A percentile compares a stretch with the other conserved stretches of the same genome.
Conservation (phyloP, 73 alveolate genomes). For the Effrenium voratum region DNA sequence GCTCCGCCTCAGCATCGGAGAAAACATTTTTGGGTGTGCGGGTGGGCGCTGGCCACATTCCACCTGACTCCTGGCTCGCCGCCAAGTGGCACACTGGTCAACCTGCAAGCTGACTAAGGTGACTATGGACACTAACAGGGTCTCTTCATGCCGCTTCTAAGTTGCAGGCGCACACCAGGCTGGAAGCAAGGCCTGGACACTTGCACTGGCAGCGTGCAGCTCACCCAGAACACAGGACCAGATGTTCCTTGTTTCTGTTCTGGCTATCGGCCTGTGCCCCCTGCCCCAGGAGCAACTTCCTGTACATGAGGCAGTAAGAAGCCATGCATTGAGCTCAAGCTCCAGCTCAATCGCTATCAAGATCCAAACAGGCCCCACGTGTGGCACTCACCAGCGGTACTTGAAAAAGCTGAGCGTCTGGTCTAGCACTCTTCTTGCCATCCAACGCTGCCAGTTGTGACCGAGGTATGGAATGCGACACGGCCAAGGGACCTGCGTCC, state of each 20-base stretch:
- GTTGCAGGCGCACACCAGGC: too few species aligned
- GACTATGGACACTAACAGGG: neutral
- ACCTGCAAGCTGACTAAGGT: neutral
- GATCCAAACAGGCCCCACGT: constrained; percentile 43
- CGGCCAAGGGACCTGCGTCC: too few species aligned
- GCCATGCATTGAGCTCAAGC: too few species aligned
- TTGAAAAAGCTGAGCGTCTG: neutral
- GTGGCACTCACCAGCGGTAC: neutral
- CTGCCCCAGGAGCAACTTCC: too few species aligned
- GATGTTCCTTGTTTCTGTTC: too few species aligned
- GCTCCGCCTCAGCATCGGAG: constrained; percentile 42
- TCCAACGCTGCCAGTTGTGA: neutral
- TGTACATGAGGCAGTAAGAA: too few species aligned
- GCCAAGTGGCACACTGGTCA: constrained; percentile 70
- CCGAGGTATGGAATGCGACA: neutral
- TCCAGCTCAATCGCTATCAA: constrained; percentile 36
- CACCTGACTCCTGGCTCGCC: neutral
- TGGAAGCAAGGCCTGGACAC: constrained; percentile 7
- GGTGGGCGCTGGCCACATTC: neutral
- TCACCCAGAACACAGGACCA: too few species aligned
- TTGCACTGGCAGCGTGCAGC: too few species aligned
- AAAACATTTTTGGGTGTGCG: neutral
- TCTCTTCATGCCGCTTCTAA: neutral
- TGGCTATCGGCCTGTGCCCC: too few species aligned
- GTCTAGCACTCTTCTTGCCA: too few species aligned